Base-by-base conservation (phyloP, 768 basidiomycete genomes). In the Phaffia tasmanica region DNA sequence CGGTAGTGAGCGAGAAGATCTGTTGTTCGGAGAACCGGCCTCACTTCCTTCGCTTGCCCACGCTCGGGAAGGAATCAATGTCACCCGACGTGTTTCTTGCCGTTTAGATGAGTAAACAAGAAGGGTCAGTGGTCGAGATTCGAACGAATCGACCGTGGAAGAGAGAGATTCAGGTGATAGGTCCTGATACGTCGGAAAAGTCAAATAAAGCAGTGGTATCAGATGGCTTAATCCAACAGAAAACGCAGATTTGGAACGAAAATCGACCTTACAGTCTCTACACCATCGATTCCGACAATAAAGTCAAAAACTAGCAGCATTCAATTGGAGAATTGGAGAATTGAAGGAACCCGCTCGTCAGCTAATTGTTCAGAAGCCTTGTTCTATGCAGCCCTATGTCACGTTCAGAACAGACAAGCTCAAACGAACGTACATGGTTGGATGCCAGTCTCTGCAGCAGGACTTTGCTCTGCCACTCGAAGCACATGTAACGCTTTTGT, bases 221-320 rank as follows among this genome's bases (percentile, higher is more conserved):
- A 79, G 58, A 80, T 74, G 0, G 49, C 49, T 30, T 18, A 11
- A 21, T 21, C 9, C 42, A 7, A 15, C 25, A n/a, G 27, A 50
- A 2, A 9, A 23, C 19, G 15, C 23, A 35, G 61, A 7, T 19
- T 25, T 21, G 42, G 47, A 27, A 8, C 14, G 27, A 19, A 16
- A 73, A 62, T 4, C 53, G 57, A 8, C 61, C 69, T 48, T 42
- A 71, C 70, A 15, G 72, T 66, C n/a, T 70, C 66, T 69, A 84
- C 83, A 9, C 88, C 87, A 74, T 90, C 85, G 65, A 90, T 87
- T 14, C 94, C 95, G 51, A 95, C 85, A 25, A 99, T 83, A 75
- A 95, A 98, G 79, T 98, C 95, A 72, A 99, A 99, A 78, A 91
- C 67, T 69, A 57, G 5, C 11, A 42, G 35, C 35, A 11, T 16